A percentile compares a stretch with the other conserved stretches of the same genome.
Conservation (phyloP, 2,329 filamentous ascomycete genomes). For the Colletotrichum melonis region DNA sequence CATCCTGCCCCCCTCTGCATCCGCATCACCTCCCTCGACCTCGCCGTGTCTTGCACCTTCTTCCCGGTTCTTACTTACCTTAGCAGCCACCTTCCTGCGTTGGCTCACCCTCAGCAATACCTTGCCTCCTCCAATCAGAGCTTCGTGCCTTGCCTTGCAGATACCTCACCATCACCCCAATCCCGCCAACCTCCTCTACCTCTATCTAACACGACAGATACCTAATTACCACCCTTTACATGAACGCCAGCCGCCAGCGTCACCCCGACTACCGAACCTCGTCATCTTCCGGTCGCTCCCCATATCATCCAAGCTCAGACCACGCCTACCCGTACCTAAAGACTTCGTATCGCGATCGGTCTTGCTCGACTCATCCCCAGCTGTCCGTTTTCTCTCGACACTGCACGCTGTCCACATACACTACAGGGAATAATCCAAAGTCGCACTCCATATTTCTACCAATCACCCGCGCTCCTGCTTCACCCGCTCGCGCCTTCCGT, state of each 20-base stretch:
- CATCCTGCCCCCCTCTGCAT: background rate
- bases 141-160: slow-evolving; percentile 14
- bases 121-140: background rate
- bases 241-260: background rate
- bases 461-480: background rate
- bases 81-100: background rate
- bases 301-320: background rate
- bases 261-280: background rate
- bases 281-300: background rate
- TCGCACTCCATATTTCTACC: background rate
- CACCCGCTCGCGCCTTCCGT: slow-evolving; percentile 2
- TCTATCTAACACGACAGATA: background rate
- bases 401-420: background rate
- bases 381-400: background rate
- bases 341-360: background rate
- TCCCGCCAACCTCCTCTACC: background rate
- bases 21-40: background rate
- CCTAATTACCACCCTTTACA: background rate
- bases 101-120: background rate
- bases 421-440: slow-evolving; percentile 7
- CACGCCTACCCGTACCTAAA: background rate
- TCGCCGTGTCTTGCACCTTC: background rate
- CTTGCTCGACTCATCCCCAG: background rate
- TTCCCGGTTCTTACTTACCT: background rate
- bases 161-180: background rate